Evolutionary conservation across 148 eudicot species (phyloP), one percentile per base, ranked within the genome.

Genomic region (Oxyria digyna): DNA sequence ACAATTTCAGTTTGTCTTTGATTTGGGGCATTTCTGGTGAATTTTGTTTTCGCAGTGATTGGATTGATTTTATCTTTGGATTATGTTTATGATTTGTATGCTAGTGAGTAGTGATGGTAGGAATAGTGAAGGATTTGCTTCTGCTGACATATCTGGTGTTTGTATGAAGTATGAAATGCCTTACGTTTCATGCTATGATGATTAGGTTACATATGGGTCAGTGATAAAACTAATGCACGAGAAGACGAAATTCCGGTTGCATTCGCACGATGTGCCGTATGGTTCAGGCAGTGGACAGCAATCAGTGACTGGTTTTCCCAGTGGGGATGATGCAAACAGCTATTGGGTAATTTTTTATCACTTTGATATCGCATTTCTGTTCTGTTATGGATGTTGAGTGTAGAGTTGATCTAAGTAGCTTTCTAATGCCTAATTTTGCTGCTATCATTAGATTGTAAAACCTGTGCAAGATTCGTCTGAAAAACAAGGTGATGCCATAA

Each of bases 261-360:
- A 94, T 68, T 90, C 97, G 1, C 99, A 94, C 27, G 97, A 94
- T 65, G 91, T 94, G 70, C 99, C 97, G 6, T 94, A 94, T 74
- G 99, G 99, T 29, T 94, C 99, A 7, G 99, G 96, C 67, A 94
- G 99, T 77, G 99, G 99, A 52, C 99, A 94, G 80, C 99, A 94
- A 72, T 94, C 99, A 0, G 97, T 94, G 48, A 94, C 98, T 43
- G 84, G 91, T 69, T 94, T 94, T 49, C 96, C 98, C 64, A 74
- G 74, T 78, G 97, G 85, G 24, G 98, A 94, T 81, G 98, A 94
- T 82, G 62, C 92, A 33, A 90, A 90, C 69, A 90, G 98, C 87
- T 94, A 94, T 73, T 94, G 98, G 97, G 98, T 94, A 84, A 48
- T 24, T 71, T 33, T 43, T 1, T 8, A 33, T 21, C 37, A 8